Evolutionary conservation across 768 basidiomycete species (phyloP).

Genomic region (Auricularia sp.): DNA sequence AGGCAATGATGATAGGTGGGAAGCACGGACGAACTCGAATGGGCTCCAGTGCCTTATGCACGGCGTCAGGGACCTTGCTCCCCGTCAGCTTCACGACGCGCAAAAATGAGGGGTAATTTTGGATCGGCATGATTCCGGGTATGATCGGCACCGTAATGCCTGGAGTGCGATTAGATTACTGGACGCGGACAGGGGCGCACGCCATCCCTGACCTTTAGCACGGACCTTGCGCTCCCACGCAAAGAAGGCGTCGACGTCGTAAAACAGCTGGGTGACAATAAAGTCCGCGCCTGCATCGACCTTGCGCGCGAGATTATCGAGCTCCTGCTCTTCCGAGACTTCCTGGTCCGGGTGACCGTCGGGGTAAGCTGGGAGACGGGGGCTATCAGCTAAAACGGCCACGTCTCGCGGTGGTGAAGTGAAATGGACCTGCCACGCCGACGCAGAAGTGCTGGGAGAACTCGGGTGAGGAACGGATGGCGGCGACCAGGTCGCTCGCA

Average conservation of each 20-base stretch:
- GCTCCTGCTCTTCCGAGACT: conserved; percentile 47
- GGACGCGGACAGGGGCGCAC: neutral
- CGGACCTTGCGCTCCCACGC: conserved; percentile 69
- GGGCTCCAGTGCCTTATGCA: conserved; percentile 57
- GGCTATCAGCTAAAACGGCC: neutral
- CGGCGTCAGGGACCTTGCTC: conserved; percentile 55
- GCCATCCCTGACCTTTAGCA: conserved; percentile 44
- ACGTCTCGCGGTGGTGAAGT: neutral
- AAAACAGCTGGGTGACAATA: conserved; percentile 93
- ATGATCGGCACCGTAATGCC: conserved; percentile 87
- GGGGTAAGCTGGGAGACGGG: conserved; percentile 59
- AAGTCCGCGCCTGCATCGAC: conserved; percentile 94
- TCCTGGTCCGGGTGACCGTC: conserved; percentile 70
- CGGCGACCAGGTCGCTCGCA: conserved; percentile 82
- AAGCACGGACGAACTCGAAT: conserved; percentile 51
- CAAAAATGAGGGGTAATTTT: conserved; percentile 88
- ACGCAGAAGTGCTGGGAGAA: conserved; percentile 83
- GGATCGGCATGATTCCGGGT: conserved; percentile 96
- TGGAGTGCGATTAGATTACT: conserved; percentile 22
- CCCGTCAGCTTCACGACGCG: conserved; percentile 86
- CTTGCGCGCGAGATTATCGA: conserved; percentile 71
- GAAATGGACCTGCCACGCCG: conserved; percentile 73
- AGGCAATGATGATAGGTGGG: neutral
- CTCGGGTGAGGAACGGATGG: conserved; percentile 70
- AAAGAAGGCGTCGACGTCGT: conserved; percentile 84